Conservation (phyloP, 2,329 filamentous ascomycete species). For the Stemphylium lycopersici region DNA sequence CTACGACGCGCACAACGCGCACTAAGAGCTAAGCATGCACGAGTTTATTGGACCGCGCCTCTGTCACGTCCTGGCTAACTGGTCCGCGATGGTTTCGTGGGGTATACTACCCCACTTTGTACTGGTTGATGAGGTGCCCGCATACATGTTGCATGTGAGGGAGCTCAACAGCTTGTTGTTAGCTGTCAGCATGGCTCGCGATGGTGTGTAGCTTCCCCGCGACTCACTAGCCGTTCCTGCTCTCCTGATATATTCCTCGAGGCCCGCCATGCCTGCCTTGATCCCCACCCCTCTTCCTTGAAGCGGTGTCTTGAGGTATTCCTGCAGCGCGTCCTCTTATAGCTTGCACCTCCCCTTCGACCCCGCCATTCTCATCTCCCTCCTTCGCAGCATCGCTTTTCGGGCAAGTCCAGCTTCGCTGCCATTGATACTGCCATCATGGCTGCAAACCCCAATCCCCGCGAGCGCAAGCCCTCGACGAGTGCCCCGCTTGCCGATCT, state of each 20-base stretch:
- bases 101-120: slow-evolving; percentile 35
- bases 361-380: slow-evolving; percentile 34
- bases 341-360: slow-evolving; percentile 21
- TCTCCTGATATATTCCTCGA: slow-evolving; percentile 12
- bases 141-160: slow-evolving; percentile 28
- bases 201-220: slow-evolving; percentile 9
- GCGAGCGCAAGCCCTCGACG: slow-evolving; percentile 81
- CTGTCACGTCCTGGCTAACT: slow-evolving; percentile 16
- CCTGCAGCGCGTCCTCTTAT: slow-evolving; percentile 3
- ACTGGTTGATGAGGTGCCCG: slow-evolving; percentile 19
- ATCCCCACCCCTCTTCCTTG: neutral
- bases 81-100: slow-evolving; percentile 14
- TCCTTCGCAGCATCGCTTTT: slow-evolving; percentile 30
- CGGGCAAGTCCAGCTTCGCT: slow-evolving; percentile 30
- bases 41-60: slow-evolving; percentile 21
- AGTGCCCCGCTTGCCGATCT: slow-evolving; percentile 86
- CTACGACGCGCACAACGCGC: slow-evolving; percentile 14
- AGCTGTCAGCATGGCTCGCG: slow-evolving; percentile 16
- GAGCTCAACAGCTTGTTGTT: slow-evolving; percentile 32
- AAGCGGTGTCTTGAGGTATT: slow-evolving; percentile 5
- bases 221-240: slow-evolving; percentile 1
- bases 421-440: slow-evolving; percentile 41
- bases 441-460: slow-evolving; percentile 50
- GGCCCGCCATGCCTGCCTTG: slow-evolving; percentile 3
- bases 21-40: slow-evolving; percentile 20